Conservation (phyloP, 2,329 filamentous ascomycete genomes). For the Aureobasidium lini region DNA sequence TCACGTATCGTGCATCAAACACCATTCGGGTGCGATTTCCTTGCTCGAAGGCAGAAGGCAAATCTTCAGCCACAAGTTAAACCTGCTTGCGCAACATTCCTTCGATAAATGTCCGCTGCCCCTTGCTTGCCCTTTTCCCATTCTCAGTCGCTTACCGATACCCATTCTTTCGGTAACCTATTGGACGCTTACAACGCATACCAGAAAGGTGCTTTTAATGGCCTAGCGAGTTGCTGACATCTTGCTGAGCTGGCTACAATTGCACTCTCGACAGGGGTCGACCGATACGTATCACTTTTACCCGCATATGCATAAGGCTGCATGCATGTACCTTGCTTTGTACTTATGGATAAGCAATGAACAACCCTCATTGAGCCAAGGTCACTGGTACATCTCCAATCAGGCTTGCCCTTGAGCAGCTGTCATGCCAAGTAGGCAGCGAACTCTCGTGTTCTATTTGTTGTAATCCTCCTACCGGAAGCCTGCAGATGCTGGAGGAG, state of each 20-base stretch:
- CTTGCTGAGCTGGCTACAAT: not conserved
- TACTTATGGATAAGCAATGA: not conserved
- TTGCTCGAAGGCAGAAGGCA: not conserved
- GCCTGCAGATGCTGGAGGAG: not conserved
- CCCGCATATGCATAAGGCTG: constrained; percentile 7
- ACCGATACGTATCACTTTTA: not conserved
- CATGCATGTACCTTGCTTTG: constrained; percentile 4
- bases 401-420: not conserved
- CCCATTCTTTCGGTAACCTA: not conserved
- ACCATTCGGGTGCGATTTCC: not conserved
- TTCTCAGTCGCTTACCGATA: not conserved
- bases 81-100: constrained; percentile 6
- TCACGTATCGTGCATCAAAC: not conserved
- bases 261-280: not conserved
- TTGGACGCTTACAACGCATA: not conserved
- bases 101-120: not conserved
- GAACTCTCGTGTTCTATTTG: constrained; percentile 1
- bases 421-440: constrained; percentile 4
- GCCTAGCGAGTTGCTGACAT: not conserved
- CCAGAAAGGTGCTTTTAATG: not conserved
- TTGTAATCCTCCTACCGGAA: constrained; percentile 2
- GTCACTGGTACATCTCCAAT: not conserved
- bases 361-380: not conserved
- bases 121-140: not conserved
- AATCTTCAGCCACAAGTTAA: not conserved